Base-by-base conservation (phyloP, 106 monocot genomes). In the Dendrobium huoshanense region DNA sequence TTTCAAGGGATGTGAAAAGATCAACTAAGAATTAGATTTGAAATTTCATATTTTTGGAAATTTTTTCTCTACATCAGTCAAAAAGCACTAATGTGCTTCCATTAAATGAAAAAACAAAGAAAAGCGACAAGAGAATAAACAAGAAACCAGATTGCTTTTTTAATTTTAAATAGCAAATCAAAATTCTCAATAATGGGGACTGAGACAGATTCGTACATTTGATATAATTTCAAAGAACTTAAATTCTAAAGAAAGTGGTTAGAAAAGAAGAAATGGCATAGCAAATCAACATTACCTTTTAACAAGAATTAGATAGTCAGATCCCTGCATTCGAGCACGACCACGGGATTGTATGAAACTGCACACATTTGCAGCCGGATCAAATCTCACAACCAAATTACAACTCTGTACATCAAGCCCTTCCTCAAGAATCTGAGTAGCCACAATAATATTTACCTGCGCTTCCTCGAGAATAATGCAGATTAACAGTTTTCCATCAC, bases 321-420 rank as follows among this genome's bases (percentile, higher is more conserved):
- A 92, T n/a, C 81, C 88, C 41, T 77, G 76, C 87, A 82, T 90
- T 83, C 92, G 81, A 19, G 92, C 92, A 40, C 92, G 90, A 42
- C 92, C 92, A 27, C 90, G 86, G 24, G 92, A 92, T 77, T 92
- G 92, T 79, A 92, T 92, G 81, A 92, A 92, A 77, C 92, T 92
- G 75, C 86, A 90, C 11, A 88, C 90, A 78, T 84, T 92, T 44
- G 55, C 59, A 74, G 85, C 72, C 16, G 78, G 89, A 81, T 92
- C 92, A 84, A 92, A 92, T 31, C 92, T 80, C 68, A 92, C 47
- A 15, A 92, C 92, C 67, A 92, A 81, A 48, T 92, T 92, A 83
- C 92, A 92, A 73, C 90, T 90, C 18, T 86, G 92, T 5, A 92
- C 90, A 81, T 92, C 92, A 42, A 92, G 72, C 18, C 92, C 92